A percentile compares a stretch with the other conserved stretches of the same genome.
phyloP scores from a whole-genome alignment of 2,329 filamentous ascomycete species.

The Xylaria sp. region DNA sequence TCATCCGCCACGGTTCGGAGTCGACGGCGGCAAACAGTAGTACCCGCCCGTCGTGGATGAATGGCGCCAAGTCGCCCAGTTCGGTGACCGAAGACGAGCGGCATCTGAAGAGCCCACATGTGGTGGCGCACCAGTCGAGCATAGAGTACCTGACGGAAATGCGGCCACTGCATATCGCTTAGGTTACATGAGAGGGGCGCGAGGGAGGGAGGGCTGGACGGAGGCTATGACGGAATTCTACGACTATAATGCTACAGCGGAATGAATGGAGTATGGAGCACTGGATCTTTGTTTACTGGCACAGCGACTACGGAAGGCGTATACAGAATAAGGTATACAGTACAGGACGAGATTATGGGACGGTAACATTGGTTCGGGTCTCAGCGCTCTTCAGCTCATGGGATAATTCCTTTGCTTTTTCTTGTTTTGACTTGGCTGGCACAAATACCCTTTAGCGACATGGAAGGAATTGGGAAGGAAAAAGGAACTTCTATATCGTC shows the following conservation, averaged over 20 bases:
- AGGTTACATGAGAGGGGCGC: background rate
- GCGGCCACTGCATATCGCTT: slow-evolving; percentile 19
- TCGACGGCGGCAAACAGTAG: slow-evolving; percentile 27
- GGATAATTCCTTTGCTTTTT: background rate
- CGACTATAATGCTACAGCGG: slow-evolving; percentile 24
- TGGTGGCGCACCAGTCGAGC: slow-evolving; percentile 32
- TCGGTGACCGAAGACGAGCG: slow-evolving; percentile 27
- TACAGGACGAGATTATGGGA: slow-evolving; percentile 1
- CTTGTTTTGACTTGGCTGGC: background rate
- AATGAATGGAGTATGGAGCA: slow-evolving; percentile 25
- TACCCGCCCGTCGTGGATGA: slow-evolving; percentile 15
- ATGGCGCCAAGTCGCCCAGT: slow-evolving; percentile 16
- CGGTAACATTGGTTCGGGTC: slow-evolving; percentile 12
- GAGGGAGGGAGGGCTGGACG: background rate
- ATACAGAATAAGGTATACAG: background rate
- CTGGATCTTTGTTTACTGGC: slow-evolving; percentile 11
- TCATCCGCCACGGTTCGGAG: slow-evolving; percentile 30
- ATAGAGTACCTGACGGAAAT: slow-evolving; percentile 28
- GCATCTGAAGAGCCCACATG: slow-evolving; percentile 32
- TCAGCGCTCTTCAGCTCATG: slow-evolving; percentile 20
- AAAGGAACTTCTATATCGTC: background rate
- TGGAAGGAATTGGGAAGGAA: slow-evolving; percentile 6
- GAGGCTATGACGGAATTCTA: slow-evolving; percentile 6
- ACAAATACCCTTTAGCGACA: slow-evolving; percentile 21
- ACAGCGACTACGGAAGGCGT: slow-evolving; percentile 5